phyloP scores from a whole-genome alignment of 2,329 filamentous ascomycete species.

The Colletotrichum sp. region DNA sequence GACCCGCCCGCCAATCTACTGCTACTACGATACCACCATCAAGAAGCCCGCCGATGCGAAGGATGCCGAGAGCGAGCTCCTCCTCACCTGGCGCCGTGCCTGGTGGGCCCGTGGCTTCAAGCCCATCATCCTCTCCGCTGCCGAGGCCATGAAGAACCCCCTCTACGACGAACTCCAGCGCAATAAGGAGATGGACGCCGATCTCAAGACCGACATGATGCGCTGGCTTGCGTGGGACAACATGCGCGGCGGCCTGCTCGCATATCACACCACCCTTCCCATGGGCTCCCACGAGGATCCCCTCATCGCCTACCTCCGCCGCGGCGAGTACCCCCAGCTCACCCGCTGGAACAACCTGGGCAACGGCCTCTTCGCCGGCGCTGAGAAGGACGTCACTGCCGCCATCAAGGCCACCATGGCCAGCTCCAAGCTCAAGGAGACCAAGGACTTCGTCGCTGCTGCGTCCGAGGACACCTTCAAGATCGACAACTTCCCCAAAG shows the following conservation, averaged over 20 bases:
- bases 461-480: slow-evolving; percentile 65
- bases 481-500: slow-evolving; percentile 67
- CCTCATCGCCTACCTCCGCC: slow-evolving; percentile 74
- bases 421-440: slow-evolving; percentile 57
- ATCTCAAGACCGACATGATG: slow-evolving; percentile 73
- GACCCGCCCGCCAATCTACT: slow-evolving; percentile 79
- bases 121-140: slow-evolving; percentile 79
- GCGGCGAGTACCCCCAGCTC: slow-evolving; percentile 75
- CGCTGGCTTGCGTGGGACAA: slow-evolving; percentile 92
- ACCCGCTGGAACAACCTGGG: slow-evolving; percentile 77
- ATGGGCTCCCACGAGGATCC: slow-evolving; percentile 80
- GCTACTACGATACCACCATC: slow-evolving; percentile 79
- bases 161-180: slow-evolving; percentile 74
- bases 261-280: slow-evolving; percentile 81
- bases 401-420: slow-evolving; percentile 66
- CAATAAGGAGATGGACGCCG: slow-evolving; percentile 59
- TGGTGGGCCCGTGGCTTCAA: slow-evolving; percentile 96
- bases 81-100: slow-evolving; percentile 87
- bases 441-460: slow-evolving; percentile 68
- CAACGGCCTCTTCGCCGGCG: slow-evolving; percentile 75
- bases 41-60: slow-evolving; percentile 67
- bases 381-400: slow-evolving; percentile 65
- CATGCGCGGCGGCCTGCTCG: slow-evolving; percentile 83
- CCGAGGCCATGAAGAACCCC: slow-evolving; percentile 84
- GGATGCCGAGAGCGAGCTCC: slow-evolving; percentile 77